These are phyloP conservation scores for Chlorella vulgaris DNA, from an alignment of 139 green algal genomes.

Conservation along the genomic window DNA sequence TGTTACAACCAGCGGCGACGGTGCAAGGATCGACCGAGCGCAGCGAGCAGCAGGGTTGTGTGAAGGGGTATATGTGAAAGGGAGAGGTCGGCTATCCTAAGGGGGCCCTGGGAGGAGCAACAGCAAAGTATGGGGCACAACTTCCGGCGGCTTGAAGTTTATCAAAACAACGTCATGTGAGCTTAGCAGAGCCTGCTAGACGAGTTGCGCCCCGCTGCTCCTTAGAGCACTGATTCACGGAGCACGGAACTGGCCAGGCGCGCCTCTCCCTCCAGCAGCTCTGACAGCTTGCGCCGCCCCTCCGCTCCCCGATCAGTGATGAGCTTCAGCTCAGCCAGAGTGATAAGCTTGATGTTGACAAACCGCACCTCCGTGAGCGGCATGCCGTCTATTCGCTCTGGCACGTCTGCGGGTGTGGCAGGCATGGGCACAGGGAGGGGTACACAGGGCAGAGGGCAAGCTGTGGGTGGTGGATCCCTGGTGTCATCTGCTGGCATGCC, in stretches of 20 bases:
- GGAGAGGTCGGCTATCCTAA: too few relatives aligned
- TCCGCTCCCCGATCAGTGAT: slow-evolving; percentile 63
- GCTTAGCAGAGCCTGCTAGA: neutral
- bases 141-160: too few relatives aligned
- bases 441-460: neutral
- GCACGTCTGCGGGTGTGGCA: slow-evolving; percentile 46
- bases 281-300: slow-evolving; percentile 49
- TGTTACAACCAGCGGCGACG: too few relatives aligned
- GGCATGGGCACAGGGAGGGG: neutral
- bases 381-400: slow-evolving; percentile 54
- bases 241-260: slow-evolving; percentile 47
- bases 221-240: slow-evolving; percentile 28
- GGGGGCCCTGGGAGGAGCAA: too few relatives aligned
- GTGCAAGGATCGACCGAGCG: too few relatives aligned
- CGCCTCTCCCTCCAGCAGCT: slow-evolving; percentile 39
- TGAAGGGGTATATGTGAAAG: too few relatives aligned
- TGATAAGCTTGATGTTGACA: slow-evolving; percentile 74
- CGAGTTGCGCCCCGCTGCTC: neutral
- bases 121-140: too few relatives aligned
- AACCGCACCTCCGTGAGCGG: slow-evolving; percentile 64
- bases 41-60: too few relatives aligned
- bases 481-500: too few relatives aligned
- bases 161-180: neutral
- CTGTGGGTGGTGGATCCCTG: neutral
- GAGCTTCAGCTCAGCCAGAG: slow-evolving; percentile 58